Conservation (phyloP, 352 stramenopile species). For the Pythium guiyangense region DNA sequence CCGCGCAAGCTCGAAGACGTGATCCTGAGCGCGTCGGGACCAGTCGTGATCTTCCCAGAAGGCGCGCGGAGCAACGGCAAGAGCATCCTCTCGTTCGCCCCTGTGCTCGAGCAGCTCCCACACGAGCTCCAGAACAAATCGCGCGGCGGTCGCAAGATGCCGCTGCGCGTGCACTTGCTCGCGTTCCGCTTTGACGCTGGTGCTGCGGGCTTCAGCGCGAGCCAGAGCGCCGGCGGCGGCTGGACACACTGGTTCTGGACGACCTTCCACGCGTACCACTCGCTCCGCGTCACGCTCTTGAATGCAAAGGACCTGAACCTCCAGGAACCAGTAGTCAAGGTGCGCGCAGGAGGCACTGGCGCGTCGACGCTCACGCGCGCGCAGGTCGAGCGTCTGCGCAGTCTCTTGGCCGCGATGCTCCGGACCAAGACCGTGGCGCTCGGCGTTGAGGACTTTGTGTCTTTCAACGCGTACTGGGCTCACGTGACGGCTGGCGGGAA, state of each 20-base stretch:
- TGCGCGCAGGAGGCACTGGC: conserved; percentile 17
- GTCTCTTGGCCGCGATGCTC: conserved; percentile 71
- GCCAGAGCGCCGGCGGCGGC: conserved; percentile 50
- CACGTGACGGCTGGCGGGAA: conserved; percentile 70
- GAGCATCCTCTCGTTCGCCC: conserved; percentile 61
- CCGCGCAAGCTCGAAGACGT: conserved; percentile 68
- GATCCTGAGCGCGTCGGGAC: conserved; percentile 44
- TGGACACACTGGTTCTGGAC: conserved; percentile 68
- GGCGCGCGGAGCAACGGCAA: conserved; percentile 79
- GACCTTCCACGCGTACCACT: conserved; percentile 65
- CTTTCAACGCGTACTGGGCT: conserved; percentile 82
- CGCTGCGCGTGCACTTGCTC: conserved; percentile 57
- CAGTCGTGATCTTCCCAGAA: conserved; percentile 73
- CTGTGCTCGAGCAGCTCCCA: conserved; percentile 58
- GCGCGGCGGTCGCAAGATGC: conserved; percentile 11
- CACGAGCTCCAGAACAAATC: conserved; percentile 20
- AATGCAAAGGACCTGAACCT: conserved; percentile 56
- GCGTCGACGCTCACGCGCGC: conserved; percentile 32
- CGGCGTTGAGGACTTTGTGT: conserved; percentile 61
- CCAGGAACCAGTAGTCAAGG: conserved; percentile 30
- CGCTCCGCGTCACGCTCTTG: conserved; percentile 52
- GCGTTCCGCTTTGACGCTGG: conserved; percentile 77
- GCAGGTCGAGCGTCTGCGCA: conserved; percentile 61
- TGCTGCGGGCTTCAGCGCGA: conserved; percentile 48
- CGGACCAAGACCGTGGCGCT: conserved; percentile 74